These are phyloP conservation scores for Trametes villosa DNA, from an alignment of 768 basidiomycete genomes.

Conservation along the genomic window DNA sequence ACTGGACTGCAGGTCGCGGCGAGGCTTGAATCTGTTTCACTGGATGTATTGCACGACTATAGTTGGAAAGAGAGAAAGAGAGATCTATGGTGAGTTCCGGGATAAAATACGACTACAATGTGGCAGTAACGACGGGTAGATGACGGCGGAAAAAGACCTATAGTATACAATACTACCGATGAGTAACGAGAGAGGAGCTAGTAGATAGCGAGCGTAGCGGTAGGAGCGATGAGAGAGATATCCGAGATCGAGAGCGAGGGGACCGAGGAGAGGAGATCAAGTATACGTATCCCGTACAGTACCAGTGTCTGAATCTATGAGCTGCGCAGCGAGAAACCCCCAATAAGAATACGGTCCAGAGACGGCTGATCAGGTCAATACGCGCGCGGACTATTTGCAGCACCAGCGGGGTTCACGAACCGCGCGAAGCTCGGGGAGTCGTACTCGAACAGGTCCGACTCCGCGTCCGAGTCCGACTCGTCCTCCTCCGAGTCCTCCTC, in stretches of 20 bases:
- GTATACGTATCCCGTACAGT: neutral
- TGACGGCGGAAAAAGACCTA: no score
- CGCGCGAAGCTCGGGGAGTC: conserved; percentile 35
- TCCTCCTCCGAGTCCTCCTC: conserved; percentile 40
- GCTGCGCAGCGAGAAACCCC: neutral
- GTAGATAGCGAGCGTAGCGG: neutral
- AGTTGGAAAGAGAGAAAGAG: neutral
- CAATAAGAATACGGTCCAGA: neutral
- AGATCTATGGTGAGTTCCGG: neutral
- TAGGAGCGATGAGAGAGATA: neutral
- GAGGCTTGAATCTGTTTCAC: no score
- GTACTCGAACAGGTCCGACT: conserved; percentile 41
- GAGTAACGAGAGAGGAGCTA: neutral
- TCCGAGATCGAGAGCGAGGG: neutral
- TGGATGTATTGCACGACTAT: neutral
- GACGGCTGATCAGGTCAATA: neutral
- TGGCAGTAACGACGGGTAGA: neutral
- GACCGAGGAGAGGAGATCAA: neutral
- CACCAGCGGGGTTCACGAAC: conserved; percentile 9
- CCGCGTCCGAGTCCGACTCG: conserved; percentile 29
- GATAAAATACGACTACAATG: neutral
- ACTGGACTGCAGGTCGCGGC: no score
- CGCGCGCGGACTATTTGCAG: no score
- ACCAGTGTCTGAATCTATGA: neutral
- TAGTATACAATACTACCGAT: no score